Evolutionary conservation across 1,284 basidiomycete genomes (phyloP), one percentile per base, ranked within the genome.

Genomic region (Trametes sp.): DNA sequence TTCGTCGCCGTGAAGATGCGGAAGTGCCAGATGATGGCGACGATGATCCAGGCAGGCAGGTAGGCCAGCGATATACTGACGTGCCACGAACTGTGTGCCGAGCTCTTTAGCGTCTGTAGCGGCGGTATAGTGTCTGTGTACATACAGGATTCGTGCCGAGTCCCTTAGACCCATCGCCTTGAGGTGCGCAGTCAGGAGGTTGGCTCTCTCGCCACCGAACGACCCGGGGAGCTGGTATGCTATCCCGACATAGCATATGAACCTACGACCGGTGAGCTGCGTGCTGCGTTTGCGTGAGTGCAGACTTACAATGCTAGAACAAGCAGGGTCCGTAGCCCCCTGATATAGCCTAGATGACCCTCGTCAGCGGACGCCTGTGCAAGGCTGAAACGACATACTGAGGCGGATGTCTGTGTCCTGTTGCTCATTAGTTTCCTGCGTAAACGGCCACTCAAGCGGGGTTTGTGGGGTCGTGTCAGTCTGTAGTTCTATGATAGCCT

Each of bases 141-240:
- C 83, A 21, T 69, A 87, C 86, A 87, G 67, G 56, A 91, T 84
- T 24, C 88, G 81, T 16, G 90, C 88, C 0, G 84, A 84, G 67
- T 90, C 87, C 3, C 83, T 74, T 33, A 92, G 81, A 7, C 90
- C 91, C 90, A 92, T 92, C 5, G 84, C 88, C 70, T 88, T 88
- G 77, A 92, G 83, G 69, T 91, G 88, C 9, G 84, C 78, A 0
- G 90, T 89, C 41, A 92, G 72, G 9, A 82, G 73, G 55, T 77
- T 81, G 0, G 88, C 86, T 45, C 89, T 80, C 69, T 92, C 90
- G 1, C 78, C 80, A 21, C 86, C 80, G 60, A 89, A 84, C 11
- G 86, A 81, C 4, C 89, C 90, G 7, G 90, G 87, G 2, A 92
- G 82, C 60, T 92, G 90, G 71, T 92, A 92, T 0, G 85, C 80